Conservation (phyloP, 306 rosid species). For the Trifolium pratense region DNA sequence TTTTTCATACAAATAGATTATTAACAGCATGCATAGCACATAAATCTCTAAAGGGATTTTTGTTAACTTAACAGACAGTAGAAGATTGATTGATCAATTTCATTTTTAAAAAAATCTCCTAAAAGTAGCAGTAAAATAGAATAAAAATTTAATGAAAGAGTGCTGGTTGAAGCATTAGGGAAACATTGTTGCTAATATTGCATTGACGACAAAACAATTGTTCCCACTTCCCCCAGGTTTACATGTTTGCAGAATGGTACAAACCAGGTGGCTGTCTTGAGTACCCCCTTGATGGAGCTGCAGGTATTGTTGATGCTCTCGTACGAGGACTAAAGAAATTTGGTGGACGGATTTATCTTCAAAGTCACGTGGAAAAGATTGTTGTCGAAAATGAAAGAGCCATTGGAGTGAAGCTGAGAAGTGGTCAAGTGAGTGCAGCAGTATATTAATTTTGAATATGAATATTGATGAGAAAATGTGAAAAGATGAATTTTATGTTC, state of each 20-base stretch:
- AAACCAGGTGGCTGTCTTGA: conserved; percentile 92
- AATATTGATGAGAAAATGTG: neutral
- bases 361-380: conserved; percentile 76
- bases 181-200: neutral
- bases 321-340: conserved; percentile 78
- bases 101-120: neutral
- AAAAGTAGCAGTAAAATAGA: neutral
- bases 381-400: conserved; percentile 82
- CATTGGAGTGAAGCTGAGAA: conserved; percentile 76
- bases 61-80: neutral
- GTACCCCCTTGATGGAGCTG: conserved; percentile 84
- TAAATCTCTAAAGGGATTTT: neutral
- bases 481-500: neutral
- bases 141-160: neutral
- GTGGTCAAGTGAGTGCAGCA: conserved; percentile 68
- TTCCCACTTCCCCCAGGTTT: conserved; percentile 55
- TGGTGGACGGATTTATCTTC: conserved; percentile 79
- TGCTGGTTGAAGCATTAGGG: conserved; percentile 21
- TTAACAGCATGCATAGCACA: neutral
- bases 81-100: neutral
- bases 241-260: conserved; percentile 99
- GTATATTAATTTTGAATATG: conserved; percentile 16
- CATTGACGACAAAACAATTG: conserved; percentile 13
- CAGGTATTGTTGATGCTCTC: conserved; percentile 84
- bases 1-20: neutral